phyloP scores from a whole-genome alignment of 257 asterid species.

The Fraxinus americana region DNA sequence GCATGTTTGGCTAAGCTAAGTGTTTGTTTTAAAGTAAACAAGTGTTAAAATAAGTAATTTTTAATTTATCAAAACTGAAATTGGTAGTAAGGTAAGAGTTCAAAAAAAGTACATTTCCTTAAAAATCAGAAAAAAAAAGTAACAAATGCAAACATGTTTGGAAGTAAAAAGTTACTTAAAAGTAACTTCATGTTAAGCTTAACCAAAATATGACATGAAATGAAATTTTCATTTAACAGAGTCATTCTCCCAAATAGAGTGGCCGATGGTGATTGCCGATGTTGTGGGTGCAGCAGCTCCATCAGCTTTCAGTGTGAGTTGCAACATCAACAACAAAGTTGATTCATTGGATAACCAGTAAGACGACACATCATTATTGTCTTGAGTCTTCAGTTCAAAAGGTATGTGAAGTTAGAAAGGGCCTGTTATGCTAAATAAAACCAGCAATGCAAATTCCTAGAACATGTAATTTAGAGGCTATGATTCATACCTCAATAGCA shows the following conservation, averaged over 20 bases:
- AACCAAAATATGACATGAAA: not conserved
- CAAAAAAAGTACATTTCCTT: not conserved
- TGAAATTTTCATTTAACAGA: constrained; percentile 52
- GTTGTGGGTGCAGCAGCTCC: constrained; percentile 88
- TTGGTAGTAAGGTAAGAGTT: not conserved
- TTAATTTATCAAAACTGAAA: not conserved
- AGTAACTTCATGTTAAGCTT: not conserved
- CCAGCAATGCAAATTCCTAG: not conserved
- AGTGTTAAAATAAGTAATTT: not conserved
- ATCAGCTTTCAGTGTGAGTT: constrained; percentile 92
- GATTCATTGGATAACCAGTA: constrained; percentile 98
- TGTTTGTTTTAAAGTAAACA: not conserved
- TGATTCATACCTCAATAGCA: too few species aligned
- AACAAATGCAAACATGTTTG: not conserved
- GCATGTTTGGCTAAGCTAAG: not conserved
- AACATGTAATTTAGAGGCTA: not conserved
- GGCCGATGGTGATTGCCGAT: constrained; percentile 83
- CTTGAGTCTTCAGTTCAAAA: constrained; percentile 64
- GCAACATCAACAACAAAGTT: constrained; percentile 84
- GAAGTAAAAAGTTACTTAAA: not conserved
- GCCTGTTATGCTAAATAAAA: not conserved
- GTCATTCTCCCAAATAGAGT: constrained; percentile 97
- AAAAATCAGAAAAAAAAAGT: too few species aligned
- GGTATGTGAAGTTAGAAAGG: constrained; percentile 17
- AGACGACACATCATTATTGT: constrained; percentile 81